Percentiles rank a stretch among this genome's conserved stretches.
These are phyloP conservation scores for Physaria fendleri DNA, from an alignment of 345 rosid genomes.

Conservation along the genomic window DNA sequence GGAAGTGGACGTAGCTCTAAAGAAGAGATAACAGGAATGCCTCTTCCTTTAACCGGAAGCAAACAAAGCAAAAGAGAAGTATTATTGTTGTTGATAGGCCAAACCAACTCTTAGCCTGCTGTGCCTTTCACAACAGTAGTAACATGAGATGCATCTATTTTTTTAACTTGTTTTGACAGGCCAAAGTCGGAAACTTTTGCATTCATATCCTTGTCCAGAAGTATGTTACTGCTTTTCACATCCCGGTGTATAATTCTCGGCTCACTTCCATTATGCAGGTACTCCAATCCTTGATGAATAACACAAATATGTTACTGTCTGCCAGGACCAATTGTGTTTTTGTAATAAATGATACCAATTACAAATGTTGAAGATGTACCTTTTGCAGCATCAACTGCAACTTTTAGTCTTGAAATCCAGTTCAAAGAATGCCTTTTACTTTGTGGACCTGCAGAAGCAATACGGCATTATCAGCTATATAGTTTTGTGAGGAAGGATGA, in stretches of 20 bases:
- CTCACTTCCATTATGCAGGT: conserved; percentile 81
- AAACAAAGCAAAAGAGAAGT: conserved; percentile 50
- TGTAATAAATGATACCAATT: background rate
- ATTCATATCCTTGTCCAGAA: conserved; percentile 78
- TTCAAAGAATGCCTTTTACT: conserved; percentile 54
- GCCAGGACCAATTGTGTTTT: background rate
- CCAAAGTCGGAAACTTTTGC: conserved; percentile 37
- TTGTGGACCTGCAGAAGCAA: conserved; percentile 40
- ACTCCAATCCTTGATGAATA: conserved; percentile 64
- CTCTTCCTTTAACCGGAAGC: conserved; percentile 38
- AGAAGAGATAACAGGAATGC: conserved; percentile 71
- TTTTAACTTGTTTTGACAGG: conserved; percentile 28
- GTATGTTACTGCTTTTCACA: conserved; percentile 79
- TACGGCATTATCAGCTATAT: background rate
- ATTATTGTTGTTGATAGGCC: conserved; percentile 54
- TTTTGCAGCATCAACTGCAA: conserved; percentile 91
- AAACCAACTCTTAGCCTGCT: conserved; percentile 79
- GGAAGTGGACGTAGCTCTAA: conserved; percentile 81
- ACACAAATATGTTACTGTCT: background rate
- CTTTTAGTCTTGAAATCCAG: conserved; percentile 88
- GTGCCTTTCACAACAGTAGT: conserved; percentile 93
- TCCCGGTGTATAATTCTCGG: conserved; percentile 88
- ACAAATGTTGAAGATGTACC: conserved; percentile 39
- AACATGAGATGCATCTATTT: conserved; percentile 74
- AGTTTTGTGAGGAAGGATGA: conserved; percentile 3